Evolutionary conservation across 768 basidiomycete genomes (phyloP).

Genomic region (Pilatotrama ljubarskyi): DNA sequence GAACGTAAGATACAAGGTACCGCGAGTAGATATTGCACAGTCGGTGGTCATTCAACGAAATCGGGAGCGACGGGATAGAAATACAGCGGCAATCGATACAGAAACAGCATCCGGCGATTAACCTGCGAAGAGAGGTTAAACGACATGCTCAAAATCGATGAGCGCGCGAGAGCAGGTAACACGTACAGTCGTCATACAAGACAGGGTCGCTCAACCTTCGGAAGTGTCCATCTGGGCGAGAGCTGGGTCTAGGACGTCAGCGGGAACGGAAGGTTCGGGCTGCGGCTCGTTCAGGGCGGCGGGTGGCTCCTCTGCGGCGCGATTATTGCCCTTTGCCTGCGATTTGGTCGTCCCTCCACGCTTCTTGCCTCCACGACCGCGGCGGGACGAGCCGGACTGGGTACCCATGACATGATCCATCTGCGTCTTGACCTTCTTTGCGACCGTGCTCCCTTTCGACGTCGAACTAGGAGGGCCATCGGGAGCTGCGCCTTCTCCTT

Average conservation of each 20-base stretch:
- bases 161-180: not conserved
- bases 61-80: not conserved
- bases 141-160: not conserved
- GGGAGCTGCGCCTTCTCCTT: conserved; percentile 1
- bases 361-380: conserved; percentile 18
- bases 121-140: conserved; percentile 14
- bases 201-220: not conserved
- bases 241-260: not conserved
- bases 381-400: conserved; percentile 13
- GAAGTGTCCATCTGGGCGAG: conserved; percentile 10
- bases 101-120: not conserved
- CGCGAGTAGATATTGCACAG: not conserved
- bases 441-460: conserved; percentile 11
- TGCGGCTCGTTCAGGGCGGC: not conserved
- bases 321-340: not conserved
- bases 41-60: not conserved
- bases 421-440: conserved; percentile 17
- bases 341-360: conserved; percentile 8
- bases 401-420: conserved; percentile 20
- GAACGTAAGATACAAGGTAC: not conserved
- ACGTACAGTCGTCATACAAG: not conserved
- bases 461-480: not conserved
- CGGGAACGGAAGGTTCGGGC: not conserved
- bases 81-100: conserved; percentile 4
- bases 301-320: not conserved